phyloP scores from a whole-genome alignment of 2,329 filamentous ascomycete genomes.

The Corinectria fuckeliana region DNA sequence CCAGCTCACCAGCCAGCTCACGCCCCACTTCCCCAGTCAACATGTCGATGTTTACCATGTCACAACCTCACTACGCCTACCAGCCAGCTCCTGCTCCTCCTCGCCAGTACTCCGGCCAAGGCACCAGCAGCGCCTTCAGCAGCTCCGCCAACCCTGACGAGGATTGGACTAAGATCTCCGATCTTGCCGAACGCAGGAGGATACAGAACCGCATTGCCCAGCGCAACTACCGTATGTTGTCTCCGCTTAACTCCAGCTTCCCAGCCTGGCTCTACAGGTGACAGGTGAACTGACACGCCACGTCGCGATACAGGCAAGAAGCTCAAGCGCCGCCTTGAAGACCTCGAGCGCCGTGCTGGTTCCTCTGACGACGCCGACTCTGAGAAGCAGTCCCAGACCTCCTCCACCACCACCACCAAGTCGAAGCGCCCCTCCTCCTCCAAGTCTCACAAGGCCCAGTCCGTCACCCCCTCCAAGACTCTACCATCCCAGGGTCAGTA shows the following conservation, averaged over 20 bases:
- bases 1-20: slow-evolving; percentile 10
- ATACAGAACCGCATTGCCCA: slow-evolving; percentile 99
- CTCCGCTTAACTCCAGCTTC: slow-evolving; percentile 1
- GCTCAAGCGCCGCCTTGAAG: slow-evolving; percentile 87
- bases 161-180: slow-evolving; percentile 99
- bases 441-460: slow-evolving; percentile 41
- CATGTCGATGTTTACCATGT: slow-evolving; percentile 47
- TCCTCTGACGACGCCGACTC: slow-evolving; percentile 54
- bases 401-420: slow-evolving; percentile 34
- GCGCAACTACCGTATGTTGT: slow-evolving; percentile 86
- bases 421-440: slow-evolving; percentile 41
- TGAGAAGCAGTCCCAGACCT: slow-evolving; percentile 38
- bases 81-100: slow-evolving; percentile 48
- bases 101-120: slow-evolving; percentile 74
- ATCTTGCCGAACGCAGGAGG: slow-evolving; percentile 89
- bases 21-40: slow-evolving; percentile 14
- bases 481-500: slow-evolving; percentile 59
- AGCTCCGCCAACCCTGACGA: slow-evolving; percentile 94
- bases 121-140: slow-evolving; percentile 93
- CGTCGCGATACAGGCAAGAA: slow-evolving; percentile 73
- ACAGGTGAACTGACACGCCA: slow-evolving; percentile 21
- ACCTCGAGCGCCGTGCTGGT: slow-evolving; percentile 80
- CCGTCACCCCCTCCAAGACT: slow-evolving; percentile 44
- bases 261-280: neutral
- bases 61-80: slow-evolving; percentile 45